phyloP scores from a whole-genome alignment of 2,329 filamentous ascomycete genomes.

The Mycosphaerella sp. region DNA sequence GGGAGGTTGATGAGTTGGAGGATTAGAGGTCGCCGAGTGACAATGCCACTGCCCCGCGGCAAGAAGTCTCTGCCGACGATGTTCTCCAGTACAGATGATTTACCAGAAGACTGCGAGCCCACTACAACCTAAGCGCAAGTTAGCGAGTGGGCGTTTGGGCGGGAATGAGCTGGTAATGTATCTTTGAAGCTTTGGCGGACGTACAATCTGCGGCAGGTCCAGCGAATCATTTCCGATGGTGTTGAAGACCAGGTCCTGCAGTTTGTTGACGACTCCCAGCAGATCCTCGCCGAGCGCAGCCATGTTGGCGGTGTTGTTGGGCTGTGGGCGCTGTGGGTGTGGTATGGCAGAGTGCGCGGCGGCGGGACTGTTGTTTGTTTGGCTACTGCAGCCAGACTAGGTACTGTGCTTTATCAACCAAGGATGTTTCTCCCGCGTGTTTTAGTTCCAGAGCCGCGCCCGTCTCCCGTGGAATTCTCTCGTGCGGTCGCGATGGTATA shows the following conservation, averaged over 20 bases:
- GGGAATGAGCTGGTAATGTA: neutral
- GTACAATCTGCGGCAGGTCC: slow-evolving; percentile 95
- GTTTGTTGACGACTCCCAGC: slow-evolving; percentile 91
- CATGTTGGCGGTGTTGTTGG: slow-evolving; percentile 49
- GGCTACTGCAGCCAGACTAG: too few species aligned
- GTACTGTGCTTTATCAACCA: too few species aligned
- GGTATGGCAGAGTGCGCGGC: neutral
- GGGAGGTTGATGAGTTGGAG: slow-evolving; percentile 97
- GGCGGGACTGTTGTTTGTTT: neutral
- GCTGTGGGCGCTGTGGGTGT: neutral
- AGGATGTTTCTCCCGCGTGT: too few species aligned
- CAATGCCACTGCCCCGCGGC: slow-evolving; percentile 91
- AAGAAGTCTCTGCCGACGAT: slow-evolving; percentile 97
- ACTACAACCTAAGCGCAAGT: slow-evolving; percentile 71
- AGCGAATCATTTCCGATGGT: slow-evolving; percentile 98
- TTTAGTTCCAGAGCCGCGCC: neutral
- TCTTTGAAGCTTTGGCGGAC: slow-evolving; percentile 33
- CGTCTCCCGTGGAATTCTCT: neutral
- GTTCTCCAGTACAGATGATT: slow-evolving; percentile 97
- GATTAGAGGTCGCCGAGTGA: slow-evolving; percentile 88
- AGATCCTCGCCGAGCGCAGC: slow-evolving; percentile 93
- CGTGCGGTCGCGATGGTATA: neutral
- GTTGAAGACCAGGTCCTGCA: slow-evolving; percentile 98
- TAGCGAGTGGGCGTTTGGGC: slow-evolving; percentile 15
- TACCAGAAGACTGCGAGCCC: slow-evolving; percentile 95